Base-by-base conservation (phyloP, 139 green algal species). In the Gonium pectorale region DNA sequence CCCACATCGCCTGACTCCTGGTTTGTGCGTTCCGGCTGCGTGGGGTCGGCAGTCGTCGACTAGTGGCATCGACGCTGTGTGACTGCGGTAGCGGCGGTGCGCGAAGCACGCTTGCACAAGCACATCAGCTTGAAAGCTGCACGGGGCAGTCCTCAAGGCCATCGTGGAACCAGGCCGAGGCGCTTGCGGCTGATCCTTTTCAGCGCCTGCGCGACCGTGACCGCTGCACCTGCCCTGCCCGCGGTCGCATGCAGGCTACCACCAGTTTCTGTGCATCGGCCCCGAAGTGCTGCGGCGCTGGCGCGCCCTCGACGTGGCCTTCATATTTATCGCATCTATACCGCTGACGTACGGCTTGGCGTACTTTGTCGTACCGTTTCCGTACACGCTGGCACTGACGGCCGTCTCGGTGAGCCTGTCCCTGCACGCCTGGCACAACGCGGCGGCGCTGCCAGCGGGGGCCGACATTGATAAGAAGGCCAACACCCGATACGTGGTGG, bases 391-490 rank as follows among this genome's bases (percentile, higher is more conserved):
- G 15, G 78, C 27, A 2, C 78, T 84, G 21, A 84, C 78, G 44
- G 62, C 44, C 44, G 43, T 75, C 29, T 43, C 44, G 56, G 2
- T 73, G 5, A 46, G 44, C 0, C 64, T 84, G 78, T 70, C 63
- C 63, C 63, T 73, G 63, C 62, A 84, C 46, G 78, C 78, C 15
- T 84, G 78, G 78, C 78, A 84, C 60, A 74, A 75, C 43, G 78
- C 78, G 33, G 8, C 38, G 37, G 35, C 44, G 29, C 63, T 84
- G 31, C 62, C 62, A 7, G 78, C 63, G n/a, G 78, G 62, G 19
- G 62, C 62, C 3, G 78, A 84, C 5, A 74, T 84, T 19, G 31
- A 84, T 44, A 84, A 84, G 31, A 35, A 46, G 33, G 77, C 77
- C n/a, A 83, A 83, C 44, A 83, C 77, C 3, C 41, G 62, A 37